Evolutionary conservation across 78 protist species (phyloP), one percentile per base, ranked within the genome.

Genomic region (Emiliania huxleyi): DNA sequence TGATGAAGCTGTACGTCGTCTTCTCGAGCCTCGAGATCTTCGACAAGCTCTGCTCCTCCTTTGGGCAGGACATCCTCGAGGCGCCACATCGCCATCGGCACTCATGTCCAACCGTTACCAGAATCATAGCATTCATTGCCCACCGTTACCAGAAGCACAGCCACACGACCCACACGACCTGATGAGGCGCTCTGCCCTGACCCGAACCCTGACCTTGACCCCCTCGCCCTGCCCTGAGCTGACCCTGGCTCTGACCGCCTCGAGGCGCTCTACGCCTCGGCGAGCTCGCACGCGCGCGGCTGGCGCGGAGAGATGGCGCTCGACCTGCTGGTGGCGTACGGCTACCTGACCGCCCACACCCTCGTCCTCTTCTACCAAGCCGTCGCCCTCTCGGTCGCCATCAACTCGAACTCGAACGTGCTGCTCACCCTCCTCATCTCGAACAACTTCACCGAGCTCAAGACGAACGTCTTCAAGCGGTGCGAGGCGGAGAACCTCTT

Each of bases 1-100:
- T 91, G n/a, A 89, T 98, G 93, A 97, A 97, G 93, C 94, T 98
- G 43, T 98, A 98, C 90, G 98, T 97, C 29, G 95, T 97, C 69
- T 97, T 73, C 95, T 96, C 97, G 92, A 91, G 96, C 37, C 75
- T 95, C 33, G 98, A 96, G 79, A 33, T 96, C 21, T 88, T 97
- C 92, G 98, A 96, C 92, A 93, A 91, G 90, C 88, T 96, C 15
- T 96, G 95, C 81, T 49, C 95, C 42, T 87, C 97, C 35, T 85
- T 97, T 42, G 98, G 98, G 3, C 99, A 96, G 46, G 98, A 98
- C 87, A 71, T 96, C 25, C 90, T 98, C 49, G n/a, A n/a, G n/a
- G n/a, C n/a, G n/a, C n/a, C n/a, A n/a, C n/a, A n/a, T n/a, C n/a
- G n/a, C n/a, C n/a, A n/a, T n/a, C n/a, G n/a, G n/a, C n/a, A n/a